Percentiles rank a stretch among this genome's conserved stretches.
Conservation (phyloP, 257 asterid species). For the Fraxinus americana region DNA sequence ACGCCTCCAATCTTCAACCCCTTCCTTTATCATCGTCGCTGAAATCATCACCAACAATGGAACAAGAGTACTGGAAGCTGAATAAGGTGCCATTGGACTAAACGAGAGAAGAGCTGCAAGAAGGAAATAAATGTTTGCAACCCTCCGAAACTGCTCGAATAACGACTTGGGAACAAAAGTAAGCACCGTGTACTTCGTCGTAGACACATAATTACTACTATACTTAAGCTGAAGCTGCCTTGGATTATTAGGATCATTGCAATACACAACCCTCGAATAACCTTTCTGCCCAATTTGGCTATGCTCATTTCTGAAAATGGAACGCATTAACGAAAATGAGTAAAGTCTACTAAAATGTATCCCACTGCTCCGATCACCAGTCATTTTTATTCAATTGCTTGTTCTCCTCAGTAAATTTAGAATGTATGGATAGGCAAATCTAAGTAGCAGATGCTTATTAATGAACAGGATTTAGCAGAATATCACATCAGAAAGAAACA, state of each 20-base stretch:
- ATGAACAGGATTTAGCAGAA: constrained; percentile 12
- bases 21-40: constrained; percentile 92
- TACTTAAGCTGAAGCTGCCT: constrained; percentile 65
- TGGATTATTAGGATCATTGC: constrained; percentile 77
- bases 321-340: constrained; percentile 63
- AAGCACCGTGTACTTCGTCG: constrained; percentile 75
- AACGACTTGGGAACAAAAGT: constrained; percentile 89
- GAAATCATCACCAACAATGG: constrained; percentile 84
- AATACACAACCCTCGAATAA: constrained; percentile 73
- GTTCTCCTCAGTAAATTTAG: background rate
- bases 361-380: constrained; percentile 36
- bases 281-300: constrained; percentile 84
- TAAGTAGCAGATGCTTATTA: background rate
- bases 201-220: constrained; percentile 76
- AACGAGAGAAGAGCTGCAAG: constrained; percentile 85
- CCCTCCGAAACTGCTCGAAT: constrained; percentile 98
- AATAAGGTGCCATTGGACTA: constrained; percentile 77
- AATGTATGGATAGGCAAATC: background rate
- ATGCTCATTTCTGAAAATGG: constrained; percentile 56
- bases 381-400: constrained; percentile 38
- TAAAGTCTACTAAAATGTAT: constrained; percentile 65
- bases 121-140: constrained; percentile 83
- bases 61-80: constrained; percentile 67
- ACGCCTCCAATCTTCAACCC: constrained; percentile 96
- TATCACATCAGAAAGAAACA: constrained; percentile 5